A percentile compares a stretch with the other conserved stretches of the same genome.
These are phyloP conservation scores for Epichloe brachyelytri DNA, from an alignment of 2,329 filamentous ascomycete genomes.

Conservation along the genomic window DNA sequence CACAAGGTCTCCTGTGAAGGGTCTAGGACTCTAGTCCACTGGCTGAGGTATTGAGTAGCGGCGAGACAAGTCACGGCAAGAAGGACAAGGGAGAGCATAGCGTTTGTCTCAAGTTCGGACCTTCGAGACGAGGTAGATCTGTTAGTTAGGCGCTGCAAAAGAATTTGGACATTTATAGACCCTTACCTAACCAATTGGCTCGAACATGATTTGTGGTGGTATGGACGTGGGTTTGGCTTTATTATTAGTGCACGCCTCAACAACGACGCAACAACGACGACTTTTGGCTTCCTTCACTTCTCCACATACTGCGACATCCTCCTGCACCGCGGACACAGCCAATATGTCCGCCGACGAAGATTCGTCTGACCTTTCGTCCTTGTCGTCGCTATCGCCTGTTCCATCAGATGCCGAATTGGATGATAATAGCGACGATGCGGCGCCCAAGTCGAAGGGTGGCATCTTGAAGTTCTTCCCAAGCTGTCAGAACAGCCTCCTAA, in stretches of 20 bases:
- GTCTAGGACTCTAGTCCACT: not conserved
- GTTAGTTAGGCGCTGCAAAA: constrained; percentile 9
- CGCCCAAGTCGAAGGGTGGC: constrained; percentile 39
- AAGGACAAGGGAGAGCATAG: not conserved
- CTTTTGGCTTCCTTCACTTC: constrained; percentile 16
- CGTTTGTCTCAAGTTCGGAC: not conserved
- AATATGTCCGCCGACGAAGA: constrained; percentile 48
- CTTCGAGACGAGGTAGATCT: constrained; percentile 1
- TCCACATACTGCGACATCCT: constrained; percentile 15
- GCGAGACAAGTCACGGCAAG: not conserved
- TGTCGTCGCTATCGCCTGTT: constrained; percentile 34
- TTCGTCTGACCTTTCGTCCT: constrained; percentile 50
- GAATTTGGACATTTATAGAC: constrained; percentile 8
- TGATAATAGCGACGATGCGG: constrained; percentile 21
- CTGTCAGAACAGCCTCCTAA: constrained; percentile 37
- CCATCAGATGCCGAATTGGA: constrained; percentile 38
- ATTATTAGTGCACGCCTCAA: constrained; percentile 16
- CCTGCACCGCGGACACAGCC: constrained; percentile 11
- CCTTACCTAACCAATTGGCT: constrained; percentile 18
- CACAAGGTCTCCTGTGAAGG: not conserved
- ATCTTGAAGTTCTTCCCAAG: constrained; percentile 58
- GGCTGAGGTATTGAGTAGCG: not conserved
- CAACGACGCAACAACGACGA: constrained; percentile 13
- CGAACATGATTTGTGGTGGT: constrained; percentile 20
- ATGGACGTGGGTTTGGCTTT: constrained; percentile 11